Base-by-base conservation (phyloP, 768 basidiomycete species). In the Phallus indusiatus region DNA sequence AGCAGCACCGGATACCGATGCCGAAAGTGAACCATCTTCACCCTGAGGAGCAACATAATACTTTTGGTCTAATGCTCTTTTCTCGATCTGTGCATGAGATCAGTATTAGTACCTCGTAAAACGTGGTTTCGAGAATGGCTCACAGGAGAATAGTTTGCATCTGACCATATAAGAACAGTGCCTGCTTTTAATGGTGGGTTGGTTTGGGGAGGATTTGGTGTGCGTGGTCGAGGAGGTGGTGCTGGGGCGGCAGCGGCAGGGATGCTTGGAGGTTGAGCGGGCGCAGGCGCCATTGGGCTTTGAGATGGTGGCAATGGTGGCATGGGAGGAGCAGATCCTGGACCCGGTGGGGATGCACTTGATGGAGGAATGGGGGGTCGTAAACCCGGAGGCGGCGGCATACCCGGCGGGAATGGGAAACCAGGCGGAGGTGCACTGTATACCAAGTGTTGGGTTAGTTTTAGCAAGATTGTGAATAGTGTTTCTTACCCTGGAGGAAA, bases 141-240 rank as follows among this genome's bases (percentile, higher is more conserved):
- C 64, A 90, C 90, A 4, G 88, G 86, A 59, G 81, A 83, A 69
- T 88, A 90, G 66, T 91, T 90, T 0, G 90, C 73, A 65, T 93
- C 87, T 14, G 73, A 68, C 70, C 84, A 88, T 69, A 90, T 87
- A 48, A 93, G 75, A 20, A 78, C 77, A 1, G 88, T 88, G 14
- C 77, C 73, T 69, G 90, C 89, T 76, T 90, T 92, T 66, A 89
- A 82, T 1, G 81, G 76, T 12, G 85, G 81, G 65, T 88, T 85
- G 14, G 78, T 82, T 73, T 90, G 87, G 5, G 76, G 71, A 9
- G 80, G 76, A 65, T 83, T 78, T 1, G 87, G 88, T 35, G 65
- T 62, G n/a, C 65, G 66, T 1, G 67, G 65, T 3, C 54, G 54
- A 48, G 64, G 58, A 47, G 62, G 62, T 47, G 60, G 61, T 33